Percentiles rank a stretch among this genome's conserved stretches.
These are phyloP conservation scores for Phanerodontia chrysosporium DNA, from an alignment of 768 basidiomycete genomes.

Conservation along the genomic window DNA sequence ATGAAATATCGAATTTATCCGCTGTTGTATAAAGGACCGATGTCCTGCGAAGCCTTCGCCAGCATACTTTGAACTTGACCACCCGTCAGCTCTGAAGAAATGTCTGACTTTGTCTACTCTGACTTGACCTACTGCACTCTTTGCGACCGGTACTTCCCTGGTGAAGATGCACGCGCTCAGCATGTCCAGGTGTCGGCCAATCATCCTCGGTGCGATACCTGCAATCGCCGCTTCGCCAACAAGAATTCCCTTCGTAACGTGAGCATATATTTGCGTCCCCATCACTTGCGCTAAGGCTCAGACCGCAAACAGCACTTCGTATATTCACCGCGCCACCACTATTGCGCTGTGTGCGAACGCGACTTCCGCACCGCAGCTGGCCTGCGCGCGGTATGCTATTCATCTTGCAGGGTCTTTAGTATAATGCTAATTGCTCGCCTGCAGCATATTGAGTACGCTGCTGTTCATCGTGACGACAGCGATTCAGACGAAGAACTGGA, in stretches of 20 bases:
- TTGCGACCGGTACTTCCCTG: conserved; percentile 31
- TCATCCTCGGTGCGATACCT: conserved; percentile 29
- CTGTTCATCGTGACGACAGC: conserved; percentile 25
- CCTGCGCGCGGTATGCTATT: conserved; percentile 22
- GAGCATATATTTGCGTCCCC: background rate
- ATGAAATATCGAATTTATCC: background rate
- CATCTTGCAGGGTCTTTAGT: background rate
- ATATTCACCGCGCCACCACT: conserved; percentile 27
- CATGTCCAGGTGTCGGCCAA: conserved; percentile 26
- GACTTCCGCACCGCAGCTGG: conserved; percentile 27
- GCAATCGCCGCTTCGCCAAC: conserved; percentile 29
- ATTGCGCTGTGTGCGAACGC: conserved; percentile 27
- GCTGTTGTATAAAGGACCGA: background rate
- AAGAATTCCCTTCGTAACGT: conserved; percentile 29
- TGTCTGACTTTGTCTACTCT: conserved; percentile 9
- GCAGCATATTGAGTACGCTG: conserved; percentile 27
- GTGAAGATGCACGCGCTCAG: conserved; percentile 21
- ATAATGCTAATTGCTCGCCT: background rate
- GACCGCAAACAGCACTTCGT: conserved; percentile 24
- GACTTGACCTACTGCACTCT: conserved; percentile 29
- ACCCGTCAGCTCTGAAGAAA: background rate
- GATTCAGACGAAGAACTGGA: conserved; percentile 20
- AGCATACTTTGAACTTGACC: background rate
- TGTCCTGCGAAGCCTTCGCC: too few relatives aligned
- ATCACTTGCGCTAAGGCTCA: too few relatives aligned